phyloP scores from a whole-genome alignment of 768 basidiomycete genomes.

The Coprinellus aureogranulatus region DNA sequence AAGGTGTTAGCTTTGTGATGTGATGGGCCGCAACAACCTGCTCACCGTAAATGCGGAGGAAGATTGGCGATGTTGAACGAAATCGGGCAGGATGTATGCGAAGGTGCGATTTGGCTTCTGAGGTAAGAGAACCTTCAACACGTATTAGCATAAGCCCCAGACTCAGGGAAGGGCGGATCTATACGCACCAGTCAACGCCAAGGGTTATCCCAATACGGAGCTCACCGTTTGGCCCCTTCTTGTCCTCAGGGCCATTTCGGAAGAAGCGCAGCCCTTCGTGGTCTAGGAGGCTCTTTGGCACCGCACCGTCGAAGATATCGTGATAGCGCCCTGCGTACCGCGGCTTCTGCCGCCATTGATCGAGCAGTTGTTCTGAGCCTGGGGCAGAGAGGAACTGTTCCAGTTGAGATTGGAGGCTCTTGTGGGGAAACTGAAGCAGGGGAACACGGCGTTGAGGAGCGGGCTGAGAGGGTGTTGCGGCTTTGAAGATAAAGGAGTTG shows the following conservation, averaged over 20 bases:
- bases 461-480: no score
- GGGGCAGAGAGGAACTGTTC: neutral
- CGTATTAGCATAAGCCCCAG: neutral
- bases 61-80: no score
- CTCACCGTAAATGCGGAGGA: no score
- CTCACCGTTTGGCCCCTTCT: neutral
- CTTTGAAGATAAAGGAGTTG: no score
- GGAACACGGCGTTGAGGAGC: no score
- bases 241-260: neutral
- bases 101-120: conserved; percentile 21
- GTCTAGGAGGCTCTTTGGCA: neutral
- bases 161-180: neutral
- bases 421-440: neutral
- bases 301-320: neutral
- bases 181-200: neutral
- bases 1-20: no score
- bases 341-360: neutral
- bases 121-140: neutral
- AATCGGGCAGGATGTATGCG: no score
- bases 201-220: neutral
- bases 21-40: no score
- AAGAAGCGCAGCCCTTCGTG: neutral
- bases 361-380: neutral
- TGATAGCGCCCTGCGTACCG: neutral
- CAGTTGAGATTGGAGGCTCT: neutral